Conservation (phyloP, 1,284 basidiomycete species). For the Psilocybe mexicana region DNA sequence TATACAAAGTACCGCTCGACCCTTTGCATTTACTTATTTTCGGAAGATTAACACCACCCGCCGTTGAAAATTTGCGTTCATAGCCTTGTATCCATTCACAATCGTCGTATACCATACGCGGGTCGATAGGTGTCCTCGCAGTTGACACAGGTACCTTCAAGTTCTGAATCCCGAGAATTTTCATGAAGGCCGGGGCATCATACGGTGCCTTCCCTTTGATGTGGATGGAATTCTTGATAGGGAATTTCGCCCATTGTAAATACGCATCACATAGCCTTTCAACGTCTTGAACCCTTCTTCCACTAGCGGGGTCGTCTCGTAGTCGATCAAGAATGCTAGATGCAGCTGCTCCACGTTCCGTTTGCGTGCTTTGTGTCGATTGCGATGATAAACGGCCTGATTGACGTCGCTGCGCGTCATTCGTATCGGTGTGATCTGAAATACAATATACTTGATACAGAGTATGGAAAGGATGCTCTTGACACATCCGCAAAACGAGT, state of each 20-base stretch:
- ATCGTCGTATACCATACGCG: conserved; percentile 64
- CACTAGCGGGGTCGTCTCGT: conserved; percentile 39
- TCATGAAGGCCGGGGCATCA: conserved; percentile 42
- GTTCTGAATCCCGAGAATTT: conserved; percentile 51
- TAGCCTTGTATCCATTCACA: conserved; percentile 72
- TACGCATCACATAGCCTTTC: conserved; percentile 73
- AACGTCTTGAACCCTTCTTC: conserved; percentile 55
- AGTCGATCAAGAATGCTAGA: conserved; percentile 66
- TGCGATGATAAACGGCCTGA: conserved; percentile 42
- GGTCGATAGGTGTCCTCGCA: conserved; percentile 69
- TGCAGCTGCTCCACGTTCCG: conserved; percentile 69
- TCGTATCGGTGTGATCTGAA: conserved; percentile 34
- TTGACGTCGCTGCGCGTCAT: conserved; percentile 34
- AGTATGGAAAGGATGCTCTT: conserved; percentile 93
- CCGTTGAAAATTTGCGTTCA: conserved; percentile 57
- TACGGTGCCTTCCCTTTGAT: conserved; percentile 23
- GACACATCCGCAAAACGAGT: conserved; percentile 77
- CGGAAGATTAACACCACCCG: conserved; percentile 83
- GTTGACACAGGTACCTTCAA: conserved; percentile 85
- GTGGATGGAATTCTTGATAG: conserved; percentile 39
- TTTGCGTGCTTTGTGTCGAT: conserved; percentile 35
- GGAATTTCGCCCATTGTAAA: conserved; percentile 78
- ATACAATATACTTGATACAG: conserved; percentile 88
- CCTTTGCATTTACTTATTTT: conserved; percentile 81
- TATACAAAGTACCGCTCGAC: conserved; percentile 68